These are phyloP conservation scores for Pseudognaphalium luteoalbum DNA, from an alignment of 129 eudicot genomes.

Conservation along the genomic window DNA sequence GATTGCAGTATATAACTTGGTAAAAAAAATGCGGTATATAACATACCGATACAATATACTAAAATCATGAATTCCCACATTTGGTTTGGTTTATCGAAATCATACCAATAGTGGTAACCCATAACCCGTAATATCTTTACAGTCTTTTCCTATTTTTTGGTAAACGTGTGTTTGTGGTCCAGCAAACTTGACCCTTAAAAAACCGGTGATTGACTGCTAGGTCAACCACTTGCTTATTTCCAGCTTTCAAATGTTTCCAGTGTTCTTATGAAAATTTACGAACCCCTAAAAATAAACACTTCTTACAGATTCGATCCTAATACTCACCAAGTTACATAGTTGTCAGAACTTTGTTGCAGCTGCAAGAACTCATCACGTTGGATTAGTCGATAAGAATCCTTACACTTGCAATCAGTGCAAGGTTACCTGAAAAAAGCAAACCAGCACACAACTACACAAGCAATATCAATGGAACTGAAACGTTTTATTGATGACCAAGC, in stretches of 20 bases:
- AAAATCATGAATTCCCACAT: no score
- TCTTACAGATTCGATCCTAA: neutral
- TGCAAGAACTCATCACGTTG: neutral
- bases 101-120: no score
- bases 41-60: no score
- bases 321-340: conserved; percentile 18
- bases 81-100: no score
- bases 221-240: neutral
- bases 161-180: neutral
- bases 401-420: neutral
- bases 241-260: neutral
- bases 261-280: neutral
- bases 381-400: neutral
- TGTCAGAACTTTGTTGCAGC: neutral
- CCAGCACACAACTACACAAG: conserved; percentile 1
- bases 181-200: neutral
- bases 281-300: neutral
- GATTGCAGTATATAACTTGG: no score
- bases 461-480: conserved; percentile 19
- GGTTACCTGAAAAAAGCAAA: conserved; percentile 17
- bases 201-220: neutral
- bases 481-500: conserved; percentile 51
- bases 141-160: no score
- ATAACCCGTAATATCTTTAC: no score
- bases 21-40: no score